These are phyloP conservation scores for Dryas octopetala DNA, from an alignment of 306 rosid genomes.

Conservation along the genomic window DNA sequence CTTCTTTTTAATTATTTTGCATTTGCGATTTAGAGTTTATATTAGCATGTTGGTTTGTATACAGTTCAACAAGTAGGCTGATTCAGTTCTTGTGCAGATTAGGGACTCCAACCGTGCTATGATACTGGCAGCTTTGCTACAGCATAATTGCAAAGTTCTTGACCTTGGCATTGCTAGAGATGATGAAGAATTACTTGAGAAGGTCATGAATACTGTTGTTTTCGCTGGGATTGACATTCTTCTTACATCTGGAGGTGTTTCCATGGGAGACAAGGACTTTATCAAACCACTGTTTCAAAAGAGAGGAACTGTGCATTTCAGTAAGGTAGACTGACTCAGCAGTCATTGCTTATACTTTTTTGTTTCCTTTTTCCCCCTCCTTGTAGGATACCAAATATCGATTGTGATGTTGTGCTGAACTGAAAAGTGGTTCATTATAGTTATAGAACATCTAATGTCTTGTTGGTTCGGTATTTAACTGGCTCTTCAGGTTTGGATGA, in stretches of 20 bases:
- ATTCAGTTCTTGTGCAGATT: slow-evolving; percentile 57
- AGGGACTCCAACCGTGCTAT: slow-evolving; percentile 96
- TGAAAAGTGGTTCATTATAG: background rate
- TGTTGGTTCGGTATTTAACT: slow-evolving; percentile 20
- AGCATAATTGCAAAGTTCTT: slow-evolving; percentile 71
- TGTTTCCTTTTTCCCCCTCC: background rate
- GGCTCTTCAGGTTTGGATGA: slow-evolving; percentile 68
- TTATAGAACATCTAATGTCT: slow-evolving; percentile 6
- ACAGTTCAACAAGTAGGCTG: slow-evolving; percentile 14
- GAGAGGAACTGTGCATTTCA: slow-evolving; percentile 72
- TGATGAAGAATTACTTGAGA: slow-evolving; percentile 66
- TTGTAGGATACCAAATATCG: slow-evolving; percentile 1
- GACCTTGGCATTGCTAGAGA: slow-evolving; percentile 88
- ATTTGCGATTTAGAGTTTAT: background rate
- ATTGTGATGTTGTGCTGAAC: background rate
- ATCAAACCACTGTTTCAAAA: slow-evolving; percentile 49
- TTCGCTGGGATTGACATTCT: slow-evolving; percentile 77
- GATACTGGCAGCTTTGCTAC: slow-evolving; percentile 74
- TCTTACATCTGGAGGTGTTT: slow-evolving; percentile 95
- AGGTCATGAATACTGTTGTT: slow-evolving; percentile 65
- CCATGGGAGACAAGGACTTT: slow-evolving; percentile 97
- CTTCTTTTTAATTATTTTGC: background rate
- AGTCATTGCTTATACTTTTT: background rate
- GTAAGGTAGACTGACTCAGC: slow-evolving; percentile 47
- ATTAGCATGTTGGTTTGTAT: background rate